Evolutionary conservation across 208 protist genomes (phyloP).

Genomic region (Tritrichomonas foetus): DNA sequence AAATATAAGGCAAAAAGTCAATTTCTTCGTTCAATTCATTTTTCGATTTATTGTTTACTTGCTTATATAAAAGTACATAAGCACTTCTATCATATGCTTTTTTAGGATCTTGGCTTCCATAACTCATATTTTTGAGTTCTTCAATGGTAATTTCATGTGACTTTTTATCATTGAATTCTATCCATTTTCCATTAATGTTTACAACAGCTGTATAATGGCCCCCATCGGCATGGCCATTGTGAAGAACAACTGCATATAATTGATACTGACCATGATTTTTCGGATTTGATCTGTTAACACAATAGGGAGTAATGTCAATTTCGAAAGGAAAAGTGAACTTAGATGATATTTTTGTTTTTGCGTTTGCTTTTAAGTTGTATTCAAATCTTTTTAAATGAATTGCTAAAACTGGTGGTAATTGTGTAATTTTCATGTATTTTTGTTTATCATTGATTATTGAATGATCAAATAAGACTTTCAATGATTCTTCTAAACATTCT

Average conservation of each 20-base stretch:
- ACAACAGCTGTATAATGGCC: neutral
- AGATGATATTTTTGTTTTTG: neutral
- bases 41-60: no score
- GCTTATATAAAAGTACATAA: no score
- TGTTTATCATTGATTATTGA: no score
- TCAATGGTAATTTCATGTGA: neutral
- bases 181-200: neutral
- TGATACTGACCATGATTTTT: neutral
- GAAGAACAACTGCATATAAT: neutral
- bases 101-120: neutral
- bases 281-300: neutral
- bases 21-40: no score
- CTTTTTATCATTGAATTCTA: neutral
- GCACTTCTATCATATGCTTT: no score
- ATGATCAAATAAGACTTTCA: no score
- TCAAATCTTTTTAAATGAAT: neutral
- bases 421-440: neutral
- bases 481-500: no score
- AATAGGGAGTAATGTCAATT: neutral
- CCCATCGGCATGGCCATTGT: neutral
- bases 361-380: neutral
- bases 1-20: no score
- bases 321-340: neutral
- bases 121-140: neutral
- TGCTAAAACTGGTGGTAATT: neutral